phyloP scores from a whole-genome alignment of 1,284 basidiomycete species.

The Puccinia polysora region DNA sequence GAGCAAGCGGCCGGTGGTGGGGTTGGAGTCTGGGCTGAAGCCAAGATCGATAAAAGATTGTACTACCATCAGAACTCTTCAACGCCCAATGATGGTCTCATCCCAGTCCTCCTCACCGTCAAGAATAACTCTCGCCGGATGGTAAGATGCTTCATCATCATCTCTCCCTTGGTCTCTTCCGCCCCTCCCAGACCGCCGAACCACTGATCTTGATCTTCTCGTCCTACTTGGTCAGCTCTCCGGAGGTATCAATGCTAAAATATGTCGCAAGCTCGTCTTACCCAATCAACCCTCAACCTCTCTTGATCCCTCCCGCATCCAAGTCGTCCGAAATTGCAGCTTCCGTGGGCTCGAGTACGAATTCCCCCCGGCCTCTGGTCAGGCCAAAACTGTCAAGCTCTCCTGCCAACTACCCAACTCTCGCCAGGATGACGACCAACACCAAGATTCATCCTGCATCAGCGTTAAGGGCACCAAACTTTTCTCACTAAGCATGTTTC shows the following conservation, averaged over 20 bases:
- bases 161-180: not conserved
- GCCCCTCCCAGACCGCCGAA: too few species aligned
- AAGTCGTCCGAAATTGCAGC: constrained; percentile 44
- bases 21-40: constrained; percentile 40
- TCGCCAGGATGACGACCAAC: constrained; percentile 12
- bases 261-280: constrained; percentile 27
- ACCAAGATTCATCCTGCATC: constrained; percentile 44
- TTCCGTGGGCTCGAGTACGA: constrained; percentile 48
- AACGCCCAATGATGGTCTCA: constrained; percentile 10
- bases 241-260: constrained; percentile 35
- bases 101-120: constrained; percentile 33
- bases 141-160: not conserved
- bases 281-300: constrained; percentile 21
- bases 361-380: constrained; percentile 46
- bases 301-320: constrained; percentile 45
- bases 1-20: constrained; percentile 42
- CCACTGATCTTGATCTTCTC: not conserved
- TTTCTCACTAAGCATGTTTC: constrained; percentile 48
- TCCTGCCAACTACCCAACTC: constrained; percentile 43
- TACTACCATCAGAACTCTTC: constrained; percentile 18
- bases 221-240: constrained; percentile 17
- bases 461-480: constrained; percentile 47
- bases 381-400: constrained; percentile 40
- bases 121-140: constrained; percentile 37
- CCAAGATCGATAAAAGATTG: constrained; percentile 26